These are phyloP conservation scores for Helotiales sp. DNA, from an alignment of 2,329 filamentous ascomycete genomes.

Conservation along the genomic window DNA sequence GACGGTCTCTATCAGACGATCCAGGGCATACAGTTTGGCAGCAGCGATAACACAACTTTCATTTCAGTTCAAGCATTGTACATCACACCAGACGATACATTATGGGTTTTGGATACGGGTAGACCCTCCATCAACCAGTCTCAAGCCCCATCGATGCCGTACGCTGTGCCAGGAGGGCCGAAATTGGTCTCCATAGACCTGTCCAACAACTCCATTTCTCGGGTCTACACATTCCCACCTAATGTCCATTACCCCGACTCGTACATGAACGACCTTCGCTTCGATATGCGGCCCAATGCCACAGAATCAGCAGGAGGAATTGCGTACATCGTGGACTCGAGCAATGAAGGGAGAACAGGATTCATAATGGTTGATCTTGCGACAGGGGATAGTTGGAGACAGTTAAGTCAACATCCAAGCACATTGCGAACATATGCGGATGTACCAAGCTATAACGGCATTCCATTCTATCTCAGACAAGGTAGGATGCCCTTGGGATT, in stretches of 20 bases:
- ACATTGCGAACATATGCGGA: constrained; percentile 31
- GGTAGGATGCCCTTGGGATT: constrained; percentile 29
- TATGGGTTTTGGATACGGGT: constrained; percentile 47
- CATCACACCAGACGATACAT: constrained; percentile 44
- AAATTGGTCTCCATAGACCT: constrained; percentile 46
- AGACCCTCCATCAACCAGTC: constrained; percentile 43
- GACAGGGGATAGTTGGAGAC: constrained; percentile 42
- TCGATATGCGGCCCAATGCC: constrained; percentile 43
- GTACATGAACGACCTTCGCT: constrained; percentile 48
- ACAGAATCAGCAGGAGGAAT: constrained; percentile 42
- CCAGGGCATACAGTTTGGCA: constrained; percentile 45
- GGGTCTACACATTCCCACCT: constrained; percentile 43
- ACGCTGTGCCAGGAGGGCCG: constrained; percentile 45
- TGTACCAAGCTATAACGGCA: constrained; percentile 37
- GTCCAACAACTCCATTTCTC: constrained; percentile 35
- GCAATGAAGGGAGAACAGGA: constrained; percentile 45
- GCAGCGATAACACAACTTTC: constrained; percentile 41
- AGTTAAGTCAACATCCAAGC: constrained; percentile 36
- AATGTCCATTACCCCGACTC: constrained; percentile 45
- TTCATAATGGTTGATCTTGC: constrained; percentile 47
- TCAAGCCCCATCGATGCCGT: constrained; percentile 41
- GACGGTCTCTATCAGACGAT: constrained; percentile 26
- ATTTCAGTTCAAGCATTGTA: constrained; percentile 47
- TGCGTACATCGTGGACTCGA: constrained; percentile 46
- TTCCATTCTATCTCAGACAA: constrained; percentile 36